Evolutionary conservation across 352 stramenopile species (phyloP), one percentile per base, ranked within the genome.

Genomic region (Phytophthora hibernalis): DNA sequence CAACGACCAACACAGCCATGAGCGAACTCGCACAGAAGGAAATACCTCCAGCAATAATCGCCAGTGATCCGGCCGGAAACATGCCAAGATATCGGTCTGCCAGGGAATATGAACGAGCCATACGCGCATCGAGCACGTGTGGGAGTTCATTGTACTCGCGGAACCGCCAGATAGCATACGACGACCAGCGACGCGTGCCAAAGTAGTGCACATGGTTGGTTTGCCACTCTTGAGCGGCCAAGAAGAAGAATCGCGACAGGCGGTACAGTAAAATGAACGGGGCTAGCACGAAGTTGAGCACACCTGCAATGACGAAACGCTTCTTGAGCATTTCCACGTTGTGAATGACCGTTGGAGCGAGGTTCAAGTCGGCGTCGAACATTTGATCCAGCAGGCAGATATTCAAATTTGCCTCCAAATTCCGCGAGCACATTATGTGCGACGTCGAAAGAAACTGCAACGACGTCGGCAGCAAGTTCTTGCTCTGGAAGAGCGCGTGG

Each of bases 81-180:
- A 98, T 90, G 35, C 91, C 86, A 16, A 99, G 61, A 74, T 99
- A 99, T 4, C 87, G 79, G 35, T 98, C 89, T 2, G 96, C 96
- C 2, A 97, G 80, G 31, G 91, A 74, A 65, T 98, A 98, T 16
- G 92, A 98, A 15, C 93, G 87, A 35, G 82, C 86, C 57, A 99
- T 90, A 22, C 98, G 89, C n/a, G 87, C 82, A 61, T 99, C 96
- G 61, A 99, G 96, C 33, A 96, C 76, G 65, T 99, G 97, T n/a
- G 95, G 93, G 1, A 99, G 76, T 69, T 99, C 98, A 77, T 99
- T 99, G 82, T 99, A 99, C 80, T 99, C 97, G 47, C 97, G 86
- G 70, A 99, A 99, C 28, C 88, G 88, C 91, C 91, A 97, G 18
- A 93, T 61, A 35, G 92, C 88, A 53, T 96, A 87, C 6, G 83